phyloP scores from a whole-genome alignment of 441 rosid species.

The Melastoma candidum region DNA sequence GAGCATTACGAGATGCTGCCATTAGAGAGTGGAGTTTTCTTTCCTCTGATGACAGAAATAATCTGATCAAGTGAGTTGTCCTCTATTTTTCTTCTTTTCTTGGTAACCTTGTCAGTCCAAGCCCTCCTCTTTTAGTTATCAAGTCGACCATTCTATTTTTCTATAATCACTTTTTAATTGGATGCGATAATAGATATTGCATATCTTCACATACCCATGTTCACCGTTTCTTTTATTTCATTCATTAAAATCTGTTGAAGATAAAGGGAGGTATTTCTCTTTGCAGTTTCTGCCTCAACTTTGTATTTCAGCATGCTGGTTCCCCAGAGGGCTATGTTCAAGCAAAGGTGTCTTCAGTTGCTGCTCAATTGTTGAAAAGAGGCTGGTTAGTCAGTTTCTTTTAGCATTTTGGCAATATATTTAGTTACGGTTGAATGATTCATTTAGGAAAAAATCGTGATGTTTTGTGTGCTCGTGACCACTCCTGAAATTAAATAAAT shows the following conservation, averaged over 20 bases:
- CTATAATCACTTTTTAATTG: too few relatives aligned
- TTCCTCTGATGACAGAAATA: slow-evolving; percentile 56
- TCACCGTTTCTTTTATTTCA: too few relatives aligned
- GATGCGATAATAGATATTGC: too few relatives aligned
- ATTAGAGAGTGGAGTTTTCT: slow-evolving; percentile 93
- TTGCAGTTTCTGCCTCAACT: slow-evolving; percentile 81
- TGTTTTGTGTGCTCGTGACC: neutral
- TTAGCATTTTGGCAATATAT: slow-evolving; percentile 5
- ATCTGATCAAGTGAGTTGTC: slow-evolving; percentile 55
- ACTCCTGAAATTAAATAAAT: too few relatives aligned
- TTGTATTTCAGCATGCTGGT: slow-evolving; percentile 73
- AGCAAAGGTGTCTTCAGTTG: slow-evolving; percentile 89
- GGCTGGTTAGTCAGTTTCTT: slow-evolving; percentile 64
- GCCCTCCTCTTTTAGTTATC: too few relatives aligned
- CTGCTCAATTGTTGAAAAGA: slow-evolving; percentile 93
- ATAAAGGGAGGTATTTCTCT: slow-evolving; percentile 9
- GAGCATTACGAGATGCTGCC: slow-evolving; percentile 91
- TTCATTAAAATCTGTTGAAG: neutral
- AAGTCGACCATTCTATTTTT: too few relatives aligned
- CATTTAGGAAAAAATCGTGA: slow-evolving; percentile 1
- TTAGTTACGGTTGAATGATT: neutral
- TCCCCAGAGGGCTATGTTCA: slow-evolving; percentile 80
- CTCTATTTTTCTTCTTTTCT: neutral
- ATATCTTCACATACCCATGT: too few relatives aligned
- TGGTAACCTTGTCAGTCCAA: neutral